Evolutionary conservation across 2,329 filamentous ascomycete species (phyloP), one percentile per base, ranked within the genome.

Genomic region (Eurotiales sp.): DNA sequence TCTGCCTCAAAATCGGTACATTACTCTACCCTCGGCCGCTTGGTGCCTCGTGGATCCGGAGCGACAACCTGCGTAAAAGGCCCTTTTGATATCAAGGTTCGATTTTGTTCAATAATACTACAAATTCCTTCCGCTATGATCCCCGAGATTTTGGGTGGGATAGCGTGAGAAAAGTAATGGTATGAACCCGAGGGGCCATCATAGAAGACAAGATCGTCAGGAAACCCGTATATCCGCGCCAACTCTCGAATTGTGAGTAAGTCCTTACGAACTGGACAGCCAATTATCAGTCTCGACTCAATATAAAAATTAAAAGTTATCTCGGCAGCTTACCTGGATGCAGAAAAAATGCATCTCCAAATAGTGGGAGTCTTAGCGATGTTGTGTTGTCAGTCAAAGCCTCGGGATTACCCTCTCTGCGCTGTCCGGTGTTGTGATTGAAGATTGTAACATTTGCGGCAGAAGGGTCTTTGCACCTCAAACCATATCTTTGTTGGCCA

Each of bases 131-230:
- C 29, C 19, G 45, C 45, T 19, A 39, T n/a, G 25, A 27, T 27
- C n/a, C n/a, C 39, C 7, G 34, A 7, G 11, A 47, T 32, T 5
- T 12, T 17, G 10, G 32, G 45, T 8, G 45, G 45, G 39, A 47
- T 25, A 29, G 45, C 45, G 10, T 7, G 30, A 11, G 14, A 5
- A 25, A 47, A 47, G n/a, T 39, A 47, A 21, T 39, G 19, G n/a
- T 47, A 39, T 29, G 34, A 47, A 11, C 45, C 32, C 6, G 4
- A 21, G n/a, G 45, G 19, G 6, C 34, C 45, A 6, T 39, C 45
- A 21, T 47, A 47, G 11, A 47, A 47, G 14, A 47, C 45, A 19
- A 47, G 19, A 21, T 47, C 45, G 19, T 47, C 45, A 6, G 45
- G 34, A 29, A 47, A 47, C 19, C 45, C 45, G 29, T 39, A 47